Conservation (phyloP, 1,139 yeast species). For the Geotrichum klebahnii region DNA sequence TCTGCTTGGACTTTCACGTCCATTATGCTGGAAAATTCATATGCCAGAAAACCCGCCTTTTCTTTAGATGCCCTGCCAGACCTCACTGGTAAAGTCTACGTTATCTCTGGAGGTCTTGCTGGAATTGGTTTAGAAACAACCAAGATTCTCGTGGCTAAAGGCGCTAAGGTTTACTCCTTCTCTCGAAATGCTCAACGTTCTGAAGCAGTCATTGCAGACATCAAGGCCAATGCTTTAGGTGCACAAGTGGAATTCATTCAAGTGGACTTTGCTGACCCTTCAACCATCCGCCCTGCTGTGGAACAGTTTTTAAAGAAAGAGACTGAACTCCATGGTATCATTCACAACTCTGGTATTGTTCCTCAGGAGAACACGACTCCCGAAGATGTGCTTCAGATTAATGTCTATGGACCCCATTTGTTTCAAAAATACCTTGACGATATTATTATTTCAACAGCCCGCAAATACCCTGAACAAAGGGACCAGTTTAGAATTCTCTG, state of each 20-base stretch:
- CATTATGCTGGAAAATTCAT: not conserved
- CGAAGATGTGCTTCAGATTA: conserved; percentile 51
- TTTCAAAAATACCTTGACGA: conserved; percentile 49
- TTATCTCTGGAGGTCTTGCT: conserved; percentile 48
- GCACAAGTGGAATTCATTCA: conserved; percentile 29
- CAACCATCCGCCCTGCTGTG: conserved; percentile 45
- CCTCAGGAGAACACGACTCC: conserved; percentile 44
- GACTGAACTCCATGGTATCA: conserved; percentile 32
- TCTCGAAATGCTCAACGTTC: conserved; percentile 43
- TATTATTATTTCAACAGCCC: conserved; percentile 40
- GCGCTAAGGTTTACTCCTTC: conserved; percentile 46
- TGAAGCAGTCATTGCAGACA: conserved; percentile 37
- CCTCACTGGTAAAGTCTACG: conserved; percentile 42
- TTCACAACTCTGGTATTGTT: conserved; percentile 49
- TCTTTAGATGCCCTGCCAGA: conserved; percentile 46
- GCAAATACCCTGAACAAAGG: conserved; percentile 23
- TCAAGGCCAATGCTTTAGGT: conserved; percentile 33
- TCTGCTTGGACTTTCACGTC: not conserved
- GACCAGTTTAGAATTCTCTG: conserved; percentile 43
- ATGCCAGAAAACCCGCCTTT: conserved; percentile 21
- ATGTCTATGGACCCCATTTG: conserved; percentile 50
- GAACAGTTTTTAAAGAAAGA: conserved; percentile 35
- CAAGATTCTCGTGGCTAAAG: conserved; percentile 42
- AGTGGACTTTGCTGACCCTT: conserved; percentile 47
- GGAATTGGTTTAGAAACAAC: conserved; percentile 48